Base-by-base conservation (phyloP, 2,329 filamentous ascomycete genomes). In the Aspergillus melleus region DNA sequence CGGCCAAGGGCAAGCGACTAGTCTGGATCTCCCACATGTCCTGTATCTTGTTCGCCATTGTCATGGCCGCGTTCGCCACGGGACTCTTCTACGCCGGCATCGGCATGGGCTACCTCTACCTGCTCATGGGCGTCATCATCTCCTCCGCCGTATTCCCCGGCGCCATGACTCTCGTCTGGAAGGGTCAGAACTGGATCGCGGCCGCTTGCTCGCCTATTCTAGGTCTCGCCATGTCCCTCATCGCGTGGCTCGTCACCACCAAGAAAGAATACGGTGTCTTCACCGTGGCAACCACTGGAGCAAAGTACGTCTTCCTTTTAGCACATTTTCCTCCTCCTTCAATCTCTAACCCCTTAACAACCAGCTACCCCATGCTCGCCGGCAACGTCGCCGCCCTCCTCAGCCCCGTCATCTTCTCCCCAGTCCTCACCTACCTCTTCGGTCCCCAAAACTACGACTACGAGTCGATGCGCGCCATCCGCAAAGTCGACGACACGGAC, bases 81-180 rank as follows among this genome's bases (percentile, higher is more conserved):
- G 91, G 90, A 0, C 84, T 95, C 0, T 86, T 80, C 73, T 89
- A 90, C 63, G 87, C 86, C 2, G 88, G 89, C 20, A 90, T 96
- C 61, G 89, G 86, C 11, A 95, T 96, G 90, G 92, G 92, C 11
- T 96, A 93, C 69, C 81, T 96, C 3, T 96, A 96, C 71, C 80
- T 96, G 1, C 85, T 96, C 71, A 96, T 96, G 92, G 93, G 92
- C 8, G 90, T 92, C 54, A 91, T 96, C 69, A 95, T 96, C 71
- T 92, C 89, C 0, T 86, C 90, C 0, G 92, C 91, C 3, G 92
- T 96, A 3, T 83, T 96, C 12, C 92, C 93, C 0, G 90, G 91
- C 0, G 89, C 91, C 0, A 79, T 96, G 63, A 90, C 91, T 0
- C 83, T 96, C 0, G 81, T 92, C 60, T 96, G 92, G 91, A 85